These are phyloP conservation scores for Apophysomyces variabilis DNA, from an alignment of 371 early-diverging fungal genomes.

Conservation along the genomic window DNA sequence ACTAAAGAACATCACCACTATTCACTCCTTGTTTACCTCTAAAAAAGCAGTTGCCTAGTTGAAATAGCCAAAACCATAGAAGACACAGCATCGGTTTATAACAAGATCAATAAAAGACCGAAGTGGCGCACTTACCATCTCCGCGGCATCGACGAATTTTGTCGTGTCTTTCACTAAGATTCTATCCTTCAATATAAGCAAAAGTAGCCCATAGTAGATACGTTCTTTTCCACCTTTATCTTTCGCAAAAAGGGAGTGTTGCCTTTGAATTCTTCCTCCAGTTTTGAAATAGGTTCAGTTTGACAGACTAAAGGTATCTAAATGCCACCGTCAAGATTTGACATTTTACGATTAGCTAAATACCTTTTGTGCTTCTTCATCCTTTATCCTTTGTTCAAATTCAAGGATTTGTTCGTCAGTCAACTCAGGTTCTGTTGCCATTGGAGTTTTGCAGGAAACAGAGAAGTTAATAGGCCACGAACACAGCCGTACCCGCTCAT, in stretches of 20 bases:
- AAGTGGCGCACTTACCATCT: conserved; percentile 55
- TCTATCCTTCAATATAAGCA: conserved; percentile 36
- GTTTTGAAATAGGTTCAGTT: conserved; percentile 48
- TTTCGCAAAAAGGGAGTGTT: conserved; percentile 60
- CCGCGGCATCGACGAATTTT: conserved; percentile 70
- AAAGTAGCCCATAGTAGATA: not conserved
- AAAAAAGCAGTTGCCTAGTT: conserved; percentile 72
- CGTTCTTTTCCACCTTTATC: conserved; percentile 48
- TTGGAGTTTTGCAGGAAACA: not conserved
- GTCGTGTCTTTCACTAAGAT: conserved; percentile 51
- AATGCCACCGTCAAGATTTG: not conserved
- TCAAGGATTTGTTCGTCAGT: conserved; percentile 69
- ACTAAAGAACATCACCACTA: not conserved
- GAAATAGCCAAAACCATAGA: not conserved
- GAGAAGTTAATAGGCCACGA: not conserved
- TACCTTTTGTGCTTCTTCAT: conserved; percentile 62
- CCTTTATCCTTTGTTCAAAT: conserved; percentile 67
- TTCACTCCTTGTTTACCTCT: conserved; percentile 51
- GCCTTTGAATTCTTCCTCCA: conserved; percentile 62
- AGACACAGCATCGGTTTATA: not conserved
- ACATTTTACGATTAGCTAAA: conserved; percentile 16
- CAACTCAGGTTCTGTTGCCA: conserved; percentile 35
- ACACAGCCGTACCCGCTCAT: too few relatives aligned
- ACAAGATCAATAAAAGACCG: not conserved
- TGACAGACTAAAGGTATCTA: conserved; percentile 63